Percentiles rank a stretch among this genome's conserved stretches.
These are phyloP conservation scores for Lasiodiplodia sp. DNA, from an alignment of 2,329 filamentous ascomycete genomes.

Conservation along the genomic window DNA sequence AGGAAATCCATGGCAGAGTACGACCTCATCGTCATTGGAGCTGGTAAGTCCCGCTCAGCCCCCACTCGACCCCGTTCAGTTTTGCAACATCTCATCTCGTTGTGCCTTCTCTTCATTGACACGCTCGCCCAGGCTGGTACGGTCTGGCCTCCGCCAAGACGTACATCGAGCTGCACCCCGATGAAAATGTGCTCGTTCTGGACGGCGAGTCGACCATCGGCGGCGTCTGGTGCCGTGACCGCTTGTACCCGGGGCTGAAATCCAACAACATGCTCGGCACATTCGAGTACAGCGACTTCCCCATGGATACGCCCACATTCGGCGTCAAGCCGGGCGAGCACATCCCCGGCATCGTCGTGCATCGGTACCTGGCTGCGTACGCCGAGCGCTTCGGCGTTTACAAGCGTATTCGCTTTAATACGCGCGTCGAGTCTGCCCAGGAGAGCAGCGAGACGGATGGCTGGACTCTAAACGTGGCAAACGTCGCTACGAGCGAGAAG, in stretches of 20 bases:
- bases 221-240: constrained; percentile 53
- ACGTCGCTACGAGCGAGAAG: constrained; percentile 6
- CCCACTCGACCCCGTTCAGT: neutral
- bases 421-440: constrained; percentile 58
- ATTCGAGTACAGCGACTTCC: constrained; percentile 50
- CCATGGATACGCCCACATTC: constrained; percentile 39
- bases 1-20: constrained; percentile 9
- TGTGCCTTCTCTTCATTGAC: constrained; percentile 1
- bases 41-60: constrained; percentile 34
- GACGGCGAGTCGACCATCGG: constrained; percentile 52
- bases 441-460: constrained; percentile 46
- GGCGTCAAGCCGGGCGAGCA: constrained; percentile 60
- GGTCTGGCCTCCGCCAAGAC: constrained; percentile 59
- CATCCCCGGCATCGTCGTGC: constrained; percentile 65
- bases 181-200: constrained; percentile 51
- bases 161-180: constrained; percentile 53
- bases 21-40: constrained; percentile 42
- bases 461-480: constrained; percentile 35
- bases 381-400: constrained; percentile 59
- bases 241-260: constrained; percentile 53
- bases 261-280: constrained; percentile 54
- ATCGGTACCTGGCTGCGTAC: constrained; percentile 62
- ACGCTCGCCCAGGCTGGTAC: constrained; percentile 39
- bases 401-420: constrained; percentile 58
- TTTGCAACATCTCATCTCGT: neutral